Percentiles rank a stretch among this genome's conserved stretches.
Evolutionary conservation across 2,329 filamentous ascomycete species (phyloP).

Genomic region (Phoma sp.): DNA sequence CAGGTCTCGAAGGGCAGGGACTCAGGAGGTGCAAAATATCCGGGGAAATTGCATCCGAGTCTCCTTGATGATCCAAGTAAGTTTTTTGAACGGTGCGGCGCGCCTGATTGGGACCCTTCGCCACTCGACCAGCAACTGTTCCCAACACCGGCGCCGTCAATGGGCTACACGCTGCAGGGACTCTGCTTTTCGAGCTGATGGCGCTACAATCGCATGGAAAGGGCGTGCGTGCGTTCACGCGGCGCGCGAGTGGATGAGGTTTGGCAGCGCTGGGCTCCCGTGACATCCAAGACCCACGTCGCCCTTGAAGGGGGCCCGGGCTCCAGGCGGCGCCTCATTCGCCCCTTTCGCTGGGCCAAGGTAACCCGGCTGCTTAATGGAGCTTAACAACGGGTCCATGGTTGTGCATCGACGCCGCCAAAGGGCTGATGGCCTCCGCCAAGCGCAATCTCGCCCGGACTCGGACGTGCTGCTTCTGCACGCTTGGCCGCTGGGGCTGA

Average conservation of each 20-base stretch:
- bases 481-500: constrained; percentile 29
- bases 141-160: constrained; percentile 7
- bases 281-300: constrained; percentile 17
- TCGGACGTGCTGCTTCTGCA: constrained; percentile 24
- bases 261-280: constrained; percentile 6
- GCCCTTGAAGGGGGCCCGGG: background rate
- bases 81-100: background rate
- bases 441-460: constrained; percentile 34
- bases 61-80: background rate
- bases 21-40: constrained; percentile 11
- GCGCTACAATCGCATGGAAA: background rate
- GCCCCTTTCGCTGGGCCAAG: constrained; percentile 7
- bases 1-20: background rate
- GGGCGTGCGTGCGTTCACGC: background rate
- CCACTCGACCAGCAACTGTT: background rate
- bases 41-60: constrained; percentile 15
- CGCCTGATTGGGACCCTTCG: constrained; percentile 2
- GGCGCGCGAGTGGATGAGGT: background rate
- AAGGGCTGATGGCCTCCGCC: constrained; percentile 26
- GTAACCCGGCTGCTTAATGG: constrained; percentile 17
- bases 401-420: constrained; percentile 21
- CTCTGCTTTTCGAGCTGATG: background rate
- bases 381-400: constrained; percentile 21
- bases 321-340: constrained; percentile 12
- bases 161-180: background rate